Percentiles rank a stretch among this genome's conserved stretches.
phyloP scores from a whole-genome alignment of 768 basidiomycete species.

The Hypsizygus marmoreus region DNA sequence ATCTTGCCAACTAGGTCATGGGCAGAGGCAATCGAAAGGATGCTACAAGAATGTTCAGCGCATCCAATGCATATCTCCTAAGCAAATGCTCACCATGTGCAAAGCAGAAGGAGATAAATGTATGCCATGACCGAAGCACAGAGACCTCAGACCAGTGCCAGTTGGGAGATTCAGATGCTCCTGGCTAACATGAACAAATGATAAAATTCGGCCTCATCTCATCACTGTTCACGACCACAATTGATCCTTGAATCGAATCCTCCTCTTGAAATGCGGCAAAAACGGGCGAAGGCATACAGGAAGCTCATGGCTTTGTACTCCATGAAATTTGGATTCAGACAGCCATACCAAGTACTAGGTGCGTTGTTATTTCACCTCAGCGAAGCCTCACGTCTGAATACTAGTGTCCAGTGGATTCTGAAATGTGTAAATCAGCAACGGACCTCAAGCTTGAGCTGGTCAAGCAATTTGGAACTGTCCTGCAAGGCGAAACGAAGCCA shows the following conservation, averaged over 20 bases:
- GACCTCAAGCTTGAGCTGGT: conserved; percentile 73
- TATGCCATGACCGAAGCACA: conserved; percentile 9
- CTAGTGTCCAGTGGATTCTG: conserved; percentile 68
- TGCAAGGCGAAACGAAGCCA: conserved; percentile 88
- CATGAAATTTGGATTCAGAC: conserved; percentile 85
- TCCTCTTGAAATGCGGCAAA: conserved; percentile 76
- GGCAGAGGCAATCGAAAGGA: conserved; percentile 36
- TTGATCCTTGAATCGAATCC: background rate
- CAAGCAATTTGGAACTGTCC: conserved; percentile 72
- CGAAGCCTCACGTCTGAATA: conserved; percentile 12
- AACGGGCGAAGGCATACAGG: conserved; percentile 91
- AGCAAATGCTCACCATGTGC: conserved; percentile 27
- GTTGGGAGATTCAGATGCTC: background rate
- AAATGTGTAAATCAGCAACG: conserved; percentile 72
- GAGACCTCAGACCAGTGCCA: no score
- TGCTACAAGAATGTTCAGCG: conserved; percentile 9
- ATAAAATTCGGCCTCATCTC: background rate
- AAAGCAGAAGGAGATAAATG: conserved; percentile 23
- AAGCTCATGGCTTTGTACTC: conserved; percentile 93
- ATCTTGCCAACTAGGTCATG: conserved; percentile 64
- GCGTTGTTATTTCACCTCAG: conserved; percentile 20
- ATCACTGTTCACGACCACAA: background rate
- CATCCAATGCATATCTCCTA: background rate
- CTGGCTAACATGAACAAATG: conserved; percentile 22
- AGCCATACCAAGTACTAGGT: conserved; percentile 95